phyloP scores from a whole-genome alignment of 2,329 filamentous ascomycete genomes.

The Trichoderma gracile region DNA sequence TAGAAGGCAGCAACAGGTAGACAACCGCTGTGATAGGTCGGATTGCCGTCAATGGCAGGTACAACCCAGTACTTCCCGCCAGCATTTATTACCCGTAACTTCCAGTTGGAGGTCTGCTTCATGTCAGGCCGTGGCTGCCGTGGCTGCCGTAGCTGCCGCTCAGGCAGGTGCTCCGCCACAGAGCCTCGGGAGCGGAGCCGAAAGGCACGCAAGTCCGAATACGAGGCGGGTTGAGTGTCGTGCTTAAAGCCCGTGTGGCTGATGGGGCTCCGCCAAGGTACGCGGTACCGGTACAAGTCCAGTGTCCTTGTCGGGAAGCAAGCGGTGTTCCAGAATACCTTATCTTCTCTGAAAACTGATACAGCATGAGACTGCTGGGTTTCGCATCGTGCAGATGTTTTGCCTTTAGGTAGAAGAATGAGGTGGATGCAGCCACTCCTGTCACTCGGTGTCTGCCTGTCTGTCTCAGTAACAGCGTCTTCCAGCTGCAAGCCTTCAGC shows the following conservation, averaged over 20 bases:
- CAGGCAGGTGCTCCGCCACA: conserved; percentile 23
- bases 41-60: conserved; percentile 9
- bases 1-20: background rate
- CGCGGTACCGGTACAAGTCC: background rate
- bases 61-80: background rate
- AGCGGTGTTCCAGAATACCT: too few species aligned
- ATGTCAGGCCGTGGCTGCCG: conserved; percentile 19
- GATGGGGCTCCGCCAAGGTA: background rate
- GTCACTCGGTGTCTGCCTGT: background rate
- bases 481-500: background rate
- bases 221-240: conserved; percentile 8
- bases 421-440: background rate
- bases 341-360: too few species aligned
- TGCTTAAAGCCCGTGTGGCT: background rate
- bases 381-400: background rate
- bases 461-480: background rate
- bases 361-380: too few species aligned
- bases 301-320: too few species aligned
- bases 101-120: background rate
- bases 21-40: conserved; percentile 2
- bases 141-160: conserved; percentile 23
- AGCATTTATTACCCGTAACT: background rate
- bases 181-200: conserved; percentile 17
- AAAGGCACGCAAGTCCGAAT: conserved; percentile 20
- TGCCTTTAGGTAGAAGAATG: background rate